phyloP scores from a whole-genome alignment of 2,329 filamentous ascomycete species.

The Penicillium decumbens region DNA sequence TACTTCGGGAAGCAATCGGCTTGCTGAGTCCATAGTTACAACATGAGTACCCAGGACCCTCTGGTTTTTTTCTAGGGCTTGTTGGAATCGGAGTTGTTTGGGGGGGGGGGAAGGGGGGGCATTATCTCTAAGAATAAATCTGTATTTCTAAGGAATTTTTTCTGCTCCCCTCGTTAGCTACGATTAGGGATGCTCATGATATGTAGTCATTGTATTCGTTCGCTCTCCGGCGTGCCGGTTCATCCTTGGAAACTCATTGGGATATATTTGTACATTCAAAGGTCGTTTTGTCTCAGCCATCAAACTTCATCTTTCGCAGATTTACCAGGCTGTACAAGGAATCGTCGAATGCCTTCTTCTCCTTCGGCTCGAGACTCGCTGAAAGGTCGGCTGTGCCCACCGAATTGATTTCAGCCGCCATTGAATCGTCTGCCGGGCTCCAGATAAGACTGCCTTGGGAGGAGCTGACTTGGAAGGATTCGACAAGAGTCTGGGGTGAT shows the following conservation, averaged over 20 bases:
- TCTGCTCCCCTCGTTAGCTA: no score
- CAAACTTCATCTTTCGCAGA: constrained; percentile 34
- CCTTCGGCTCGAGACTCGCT: constrained; percentile 26
- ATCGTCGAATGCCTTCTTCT: constrained; percentile 33
- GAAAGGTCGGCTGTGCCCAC: constrained; percentile 28
- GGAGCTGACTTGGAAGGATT: constrained; percentile 26
- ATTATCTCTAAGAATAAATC: no score
- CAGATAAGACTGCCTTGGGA: constrained; percentile 25
- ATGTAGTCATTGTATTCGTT: no score
- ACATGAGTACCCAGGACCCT: no score
- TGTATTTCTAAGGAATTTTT: no score
- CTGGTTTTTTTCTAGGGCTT: no score
- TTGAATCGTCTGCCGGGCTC: constrained; percentile 19
- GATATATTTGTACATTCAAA: not conserved
- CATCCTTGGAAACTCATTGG: not conserved
- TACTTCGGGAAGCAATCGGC: no score
- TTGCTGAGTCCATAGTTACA: no score
- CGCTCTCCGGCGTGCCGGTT: not conserved
- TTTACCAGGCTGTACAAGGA: constrained; percentile 39
- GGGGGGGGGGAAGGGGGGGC: no score
- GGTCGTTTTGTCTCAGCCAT: constrained; percentile 17
- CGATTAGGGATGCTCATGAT: no score
- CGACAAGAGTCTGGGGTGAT: constrained; percentile 25
- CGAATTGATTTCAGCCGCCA: constrained; percentile 27
- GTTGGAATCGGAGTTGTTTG: no score